These are phyloP conservation scores for Fusarium albidum DNA, from an alignment of 2,329 filamentous ascomycete genomes.

Conservation along the genomic window DNA sequence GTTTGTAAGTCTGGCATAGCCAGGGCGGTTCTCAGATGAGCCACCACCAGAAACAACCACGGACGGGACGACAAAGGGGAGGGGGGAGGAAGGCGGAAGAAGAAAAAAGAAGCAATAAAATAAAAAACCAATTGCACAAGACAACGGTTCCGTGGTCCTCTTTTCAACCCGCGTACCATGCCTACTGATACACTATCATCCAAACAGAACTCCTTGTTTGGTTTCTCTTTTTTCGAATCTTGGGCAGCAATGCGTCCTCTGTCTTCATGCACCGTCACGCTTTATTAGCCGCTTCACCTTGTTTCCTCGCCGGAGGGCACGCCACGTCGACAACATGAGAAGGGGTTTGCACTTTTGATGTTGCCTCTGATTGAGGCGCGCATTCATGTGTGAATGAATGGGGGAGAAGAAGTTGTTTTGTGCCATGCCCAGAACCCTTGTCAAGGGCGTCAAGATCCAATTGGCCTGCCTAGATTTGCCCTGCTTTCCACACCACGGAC, in stretches of 20 bases:
- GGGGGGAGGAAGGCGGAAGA: neutral
- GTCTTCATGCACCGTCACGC: neutral
- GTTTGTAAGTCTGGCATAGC: no score
- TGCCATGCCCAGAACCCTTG: no score
- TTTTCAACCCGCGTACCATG: slow-evolving; percentile 1
- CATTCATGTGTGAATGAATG: neutral
- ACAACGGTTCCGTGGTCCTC: neutral
- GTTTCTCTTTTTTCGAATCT: neutral
- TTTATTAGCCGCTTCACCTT: slow-evolving; percentile 18
- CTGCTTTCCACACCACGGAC: no score
- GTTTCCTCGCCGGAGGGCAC: neutral
- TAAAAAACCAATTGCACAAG: slow-evolving; percentile 4
- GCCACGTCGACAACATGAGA: slow-evolving; percentile 18
- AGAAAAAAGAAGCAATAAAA: neutral
- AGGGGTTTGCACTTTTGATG: neutral
- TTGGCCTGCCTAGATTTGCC: no score
- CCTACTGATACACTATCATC: slow-evolving; percentile 18
- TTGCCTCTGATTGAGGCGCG: neutral
- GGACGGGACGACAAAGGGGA: neutral
- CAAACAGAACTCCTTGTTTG: neutral
- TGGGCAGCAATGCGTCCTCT: slow-evolving; percentile 31
- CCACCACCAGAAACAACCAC: neutral
- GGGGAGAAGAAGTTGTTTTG: neutral
- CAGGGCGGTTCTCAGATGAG: no score
- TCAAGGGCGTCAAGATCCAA: no score